Evolutionary conservation across 352 stramenopile species (phyloP).

Genomic region (Globisporangium camurandrum): DNA sequence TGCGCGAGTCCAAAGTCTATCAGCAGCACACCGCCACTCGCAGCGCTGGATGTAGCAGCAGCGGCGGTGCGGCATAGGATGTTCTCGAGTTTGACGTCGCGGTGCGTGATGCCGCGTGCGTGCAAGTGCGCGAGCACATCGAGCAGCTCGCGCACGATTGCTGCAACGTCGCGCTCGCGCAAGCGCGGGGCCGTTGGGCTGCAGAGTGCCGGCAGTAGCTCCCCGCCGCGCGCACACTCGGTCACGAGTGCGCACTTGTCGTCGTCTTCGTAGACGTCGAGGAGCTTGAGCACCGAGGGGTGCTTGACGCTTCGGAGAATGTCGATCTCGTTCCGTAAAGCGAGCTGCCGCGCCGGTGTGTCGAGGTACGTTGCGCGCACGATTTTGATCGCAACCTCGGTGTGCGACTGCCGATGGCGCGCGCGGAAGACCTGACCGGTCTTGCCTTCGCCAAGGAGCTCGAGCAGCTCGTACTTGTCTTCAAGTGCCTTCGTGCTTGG

Average conservation of each 20-base stretch:
- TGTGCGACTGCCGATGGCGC: conserved; percentile 23
- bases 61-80: conserved; percentile 55
- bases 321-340: conserved; percentile 49
- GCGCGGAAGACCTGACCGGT: conserved; percentile 63
- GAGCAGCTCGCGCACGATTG: conserved; percentile 59
- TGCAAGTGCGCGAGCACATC: conserved; percentile 65
- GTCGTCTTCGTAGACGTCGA: conserved; percentile 63
- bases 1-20: conserved; percentile 82
- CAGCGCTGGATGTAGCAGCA: not conserved
- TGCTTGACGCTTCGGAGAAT: conserved; percentile 58
- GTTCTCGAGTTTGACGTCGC: conserved; percentile 82
- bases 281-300: conserved; percentile 39
- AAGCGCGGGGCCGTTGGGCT: conserved; percentile 9
- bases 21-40: conserved; percentile 50
- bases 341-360: conserved; percentile 57
- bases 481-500: conserved; percentile 22
- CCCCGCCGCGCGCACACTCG: conserved; percentile 47
- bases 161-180: conserved; percentile 54
- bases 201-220: conserved; percentile 54
- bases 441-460: conserved; percentile 73
- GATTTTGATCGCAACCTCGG: conserved; percentile 64
- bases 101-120: conserved; percentile 64
- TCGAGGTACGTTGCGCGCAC: conserved; percentile 60
- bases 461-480: conserved; percentile 55
- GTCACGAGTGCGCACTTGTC: conserved; percentile 66